Percentiles rank a stretch among this genome's conserved stretches.
These are phyloP conservation scores for Sambucus nigra DNA, from an alignment of 129 eudicot species.

Conservation along the genomic window DNA sequence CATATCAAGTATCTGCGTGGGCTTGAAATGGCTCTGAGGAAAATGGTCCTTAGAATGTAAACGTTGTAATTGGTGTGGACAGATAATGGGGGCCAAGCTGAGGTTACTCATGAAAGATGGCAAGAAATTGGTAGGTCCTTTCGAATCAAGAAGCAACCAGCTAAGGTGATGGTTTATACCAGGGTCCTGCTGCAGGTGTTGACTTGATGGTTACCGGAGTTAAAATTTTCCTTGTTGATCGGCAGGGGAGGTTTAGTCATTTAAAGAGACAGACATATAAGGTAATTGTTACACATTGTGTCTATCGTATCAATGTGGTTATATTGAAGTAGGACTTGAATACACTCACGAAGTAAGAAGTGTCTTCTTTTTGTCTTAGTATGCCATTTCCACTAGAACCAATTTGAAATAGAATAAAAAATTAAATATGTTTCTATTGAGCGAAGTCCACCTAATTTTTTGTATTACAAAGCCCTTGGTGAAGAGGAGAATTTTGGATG, in stretches of 20 bases:
- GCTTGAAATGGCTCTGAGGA: conserved; percentile 64
- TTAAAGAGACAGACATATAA: conserved; percentile 52
- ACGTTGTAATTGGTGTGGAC: conserved; percentile 74
- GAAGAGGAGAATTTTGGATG: no score
- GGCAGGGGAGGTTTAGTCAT: conserved; percentile 55
- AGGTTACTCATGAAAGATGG: conserved; percentile 62
- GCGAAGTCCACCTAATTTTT: no score
- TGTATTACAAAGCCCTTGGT: no score
- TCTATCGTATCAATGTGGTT: neutral
- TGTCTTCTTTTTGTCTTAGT: no score
- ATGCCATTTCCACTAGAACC: no score
- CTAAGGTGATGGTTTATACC: conserved; percentile 82
- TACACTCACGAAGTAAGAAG: neutral
- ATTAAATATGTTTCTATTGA: no score
- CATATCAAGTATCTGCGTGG: conserved; percentile 94
- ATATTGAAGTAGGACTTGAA: neutral
- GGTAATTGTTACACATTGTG: conserved; percentile 22
- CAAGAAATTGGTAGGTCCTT: conserved; percentile 86
- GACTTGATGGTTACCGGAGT: conserved; percentile 78
- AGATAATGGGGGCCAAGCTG: conserved; percentile 83
- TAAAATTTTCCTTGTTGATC: conserved; percentile 72
- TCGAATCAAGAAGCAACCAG: conserved; percentile 61
- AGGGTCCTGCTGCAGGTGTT: conserved; percentile 77
- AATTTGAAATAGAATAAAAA: no score
- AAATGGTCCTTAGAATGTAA: conserved; percentile 61